Evolutionary conservation across 192 early-diverging fungal genomes (phyloP).

Genomic region (Gryganskiella cystojenkinii): DNA sequence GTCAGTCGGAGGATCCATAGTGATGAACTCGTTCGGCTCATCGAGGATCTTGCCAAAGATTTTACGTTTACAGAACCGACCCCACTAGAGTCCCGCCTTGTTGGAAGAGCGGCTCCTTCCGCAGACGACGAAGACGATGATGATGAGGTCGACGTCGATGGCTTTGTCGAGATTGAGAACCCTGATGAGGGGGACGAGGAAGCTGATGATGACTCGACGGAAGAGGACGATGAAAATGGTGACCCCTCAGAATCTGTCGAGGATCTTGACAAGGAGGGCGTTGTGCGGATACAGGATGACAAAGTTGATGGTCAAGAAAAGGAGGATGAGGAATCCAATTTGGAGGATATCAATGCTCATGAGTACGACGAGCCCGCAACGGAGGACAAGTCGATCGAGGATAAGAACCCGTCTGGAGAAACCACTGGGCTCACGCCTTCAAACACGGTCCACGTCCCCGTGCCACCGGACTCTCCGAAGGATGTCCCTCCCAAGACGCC

Average conservation of each 20-base stretch:
- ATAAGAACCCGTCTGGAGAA: not conserved
- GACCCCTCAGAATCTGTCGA: not conserved
- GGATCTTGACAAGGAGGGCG: slow-evolving; percentile 9
- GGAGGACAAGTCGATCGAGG: not conserved
- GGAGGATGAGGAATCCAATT: not conserved
- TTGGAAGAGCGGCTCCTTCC: not conserved
- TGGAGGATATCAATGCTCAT: slow-evolving; percentile 38
- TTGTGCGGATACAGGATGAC: slow-evolving; percentile 19
- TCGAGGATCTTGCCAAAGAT: slow-evolving; percentile 33
- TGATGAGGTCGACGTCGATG: not conserved
- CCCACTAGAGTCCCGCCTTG: not conserved
- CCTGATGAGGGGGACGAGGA: not conserved
- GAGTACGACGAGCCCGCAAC: slow-evolving; percentile 26
- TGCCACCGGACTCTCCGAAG: too few relatives aligned
- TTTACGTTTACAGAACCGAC: slow-evolving; percentile 9
- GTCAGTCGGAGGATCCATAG: slow-evolving; percentile 36
- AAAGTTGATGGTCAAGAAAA: not conserved
- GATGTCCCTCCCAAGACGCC: too few relatives aligned
- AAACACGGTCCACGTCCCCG: too few relatives aligned
- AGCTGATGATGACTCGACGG: not conserved
- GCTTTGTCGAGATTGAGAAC: not conserved
- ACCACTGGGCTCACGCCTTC: too few relatives aligned
- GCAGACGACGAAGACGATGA: not conserved
- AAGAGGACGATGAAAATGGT: not conserved
- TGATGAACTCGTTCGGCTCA: slow-evolving; percentile 29